These are phyloP conservation scores for Fusarium sp. DNA, from an alignment of 2,329 filamentous ascomycete genomes.

Conservation along the genomic window DNA sequence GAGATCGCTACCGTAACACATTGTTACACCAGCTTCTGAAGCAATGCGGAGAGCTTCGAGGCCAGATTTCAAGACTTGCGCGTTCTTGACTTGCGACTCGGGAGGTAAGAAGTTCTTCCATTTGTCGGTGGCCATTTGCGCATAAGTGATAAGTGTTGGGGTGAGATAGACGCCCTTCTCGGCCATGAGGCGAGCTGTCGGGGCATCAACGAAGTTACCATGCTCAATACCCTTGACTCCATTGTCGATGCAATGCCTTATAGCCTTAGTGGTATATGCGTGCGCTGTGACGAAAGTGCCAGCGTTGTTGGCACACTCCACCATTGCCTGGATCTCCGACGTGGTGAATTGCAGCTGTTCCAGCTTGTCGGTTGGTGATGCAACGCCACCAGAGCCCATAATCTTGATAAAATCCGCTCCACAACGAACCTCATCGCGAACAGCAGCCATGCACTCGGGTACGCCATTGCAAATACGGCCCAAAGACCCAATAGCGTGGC, in stretches of 20 bases:
- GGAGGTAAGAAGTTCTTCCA: not conserved
- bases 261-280: constrained; percentile 52
- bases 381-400: not conserved
- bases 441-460: not conserved
- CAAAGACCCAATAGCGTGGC: constrained; percentile 41
- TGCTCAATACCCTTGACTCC: constrained; percentile 6
- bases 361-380: not conserved
- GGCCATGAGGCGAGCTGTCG: not conserved
- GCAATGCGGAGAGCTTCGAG: not conserved
- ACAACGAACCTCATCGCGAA: not conserved
- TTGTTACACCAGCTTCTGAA: not conserved
- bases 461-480: constrained; percentile 45
- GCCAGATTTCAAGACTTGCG: not conserved
- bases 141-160: not conserved
- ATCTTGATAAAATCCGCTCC: constrained; percentile 5
- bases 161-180: constrained; percentile 2
- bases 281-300: not conserved
- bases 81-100: not conserved
- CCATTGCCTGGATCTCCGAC: not conserved
- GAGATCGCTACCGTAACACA: not conserved
- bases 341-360: not conserved
- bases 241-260: constrained; percentile 57
- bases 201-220: not conserved
- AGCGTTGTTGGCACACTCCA: not conserved
- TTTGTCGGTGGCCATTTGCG: not conserved